Evolutionary conservation across 805 yeast genomes (phyloP), one percentile per base, ranked within the genome.

Genomic region (Candida glaebosa): DNA sequence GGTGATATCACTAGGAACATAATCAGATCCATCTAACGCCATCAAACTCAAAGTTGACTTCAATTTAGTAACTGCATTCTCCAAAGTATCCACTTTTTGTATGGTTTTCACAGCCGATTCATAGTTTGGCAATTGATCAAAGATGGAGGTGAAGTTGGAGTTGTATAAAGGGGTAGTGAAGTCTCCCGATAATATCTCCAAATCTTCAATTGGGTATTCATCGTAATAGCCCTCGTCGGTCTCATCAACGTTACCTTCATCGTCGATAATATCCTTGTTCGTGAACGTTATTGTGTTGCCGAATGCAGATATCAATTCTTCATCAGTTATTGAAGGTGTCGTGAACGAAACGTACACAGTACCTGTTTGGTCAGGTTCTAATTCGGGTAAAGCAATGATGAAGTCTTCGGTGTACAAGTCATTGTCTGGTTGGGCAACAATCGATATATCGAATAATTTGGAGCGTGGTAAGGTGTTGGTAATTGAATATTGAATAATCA

Each of bases 201-300:
- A 71, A 43, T 83, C 84, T 63, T 88, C 97, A 50, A 93, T 78
- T 60, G 84, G 93, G 65, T 91, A 93, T 64, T 90, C 96, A 63
- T 93, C 98, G 50, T 84, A 85, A 75, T 83, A 87, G 14, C 96
- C 97, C 49, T 84, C 95, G 40, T 71, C 83, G 37, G 76, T 80
- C 35, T 77, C 83, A 44, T 75, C 76, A 38, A 84, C 76, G 47
- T 75, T 78, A 16, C 82, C 81, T 12, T 89, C 82, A 7, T 77
- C 73, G 37, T 87, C 82, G 51, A 87, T 84, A 49, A 86, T 71
- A 60, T 91, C 98, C 63, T 81, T 84, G 37, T 88, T 75, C 15
- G 82, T 79, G 69, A 84, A 91, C 17, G 82, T 74, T 46, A 91
- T 71, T 5, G 80, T 77, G 60, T 84, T 85, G 35, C 76, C 73